Evolutionary conservation across 176 grass and related monocot genomes (phyloP), one percentile per base, ranked within the genome.

Genomic region (Avena sativa): DNA sequence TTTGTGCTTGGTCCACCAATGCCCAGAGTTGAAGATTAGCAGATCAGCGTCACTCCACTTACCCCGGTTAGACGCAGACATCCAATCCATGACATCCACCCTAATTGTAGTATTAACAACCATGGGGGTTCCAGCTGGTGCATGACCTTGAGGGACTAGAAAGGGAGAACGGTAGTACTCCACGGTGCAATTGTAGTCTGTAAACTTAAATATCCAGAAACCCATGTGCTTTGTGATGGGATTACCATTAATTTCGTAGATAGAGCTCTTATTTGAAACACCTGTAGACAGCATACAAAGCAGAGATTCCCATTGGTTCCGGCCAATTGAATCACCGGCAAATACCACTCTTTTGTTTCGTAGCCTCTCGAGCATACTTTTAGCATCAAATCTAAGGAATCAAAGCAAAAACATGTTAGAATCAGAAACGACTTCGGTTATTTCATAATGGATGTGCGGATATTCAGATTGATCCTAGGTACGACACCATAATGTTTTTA

Each of bases 221-320:
- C 95, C 93, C 87, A 28, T 90, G 76, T 97, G 95, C 78, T 97
- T 97, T 69, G 91, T 95, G 86, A 97, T 47, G 46, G 46, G 46
- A 2, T 7, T 47, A 7, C 46, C 46, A 47, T 47, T 47, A 7
- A 47, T 10, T 7, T 47, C 46, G 9, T 47, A 47, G 46, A 47
- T 47, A 7, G 46, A 47, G 9, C 46, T 47, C 46, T 47, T 47
- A 7, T 47, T 7, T 47, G 46, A 10, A 47, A 47, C 30, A 40
- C 26, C n/a, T 8, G 43, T 40, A 72, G 93, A 94, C 43, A 98
- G 79, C 96, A 98, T 95, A 61, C 93, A 98, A 19, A 98, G 84
- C 8, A 98, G 90, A 28, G 96, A 98, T 61, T 98, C 96, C 93
- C 93, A 98, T 71, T 98, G 96, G 79, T 95, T 98, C 80, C 96